Base-by-base conservation (phyloP, 192 early-diverging fungal species). In the Coemansia pectinata region DNA sequence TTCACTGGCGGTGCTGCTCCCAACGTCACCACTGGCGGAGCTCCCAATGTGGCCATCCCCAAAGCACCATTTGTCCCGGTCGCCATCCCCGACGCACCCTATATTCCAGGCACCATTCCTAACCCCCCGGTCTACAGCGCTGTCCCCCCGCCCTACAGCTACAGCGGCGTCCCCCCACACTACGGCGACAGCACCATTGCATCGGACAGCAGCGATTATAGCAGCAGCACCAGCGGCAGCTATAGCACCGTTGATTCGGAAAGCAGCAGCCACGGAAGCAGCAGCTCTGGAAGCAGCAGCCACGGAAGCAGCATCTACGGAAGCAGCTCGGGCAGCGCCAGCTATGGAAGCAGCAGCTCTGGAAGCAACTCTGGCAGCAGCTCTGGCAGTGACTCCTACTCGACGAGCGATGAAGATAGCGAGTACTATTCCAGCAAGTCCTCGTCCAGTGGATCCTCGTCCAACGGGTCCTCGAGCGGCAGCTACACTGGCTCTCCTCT, bases 401-500 rank as follows among this genome's bases (percentile, higher is more conserved):
- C 47, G 19, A 21, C 36, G 33, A 57, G 62, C 27, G 68, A 52
- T 5, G 42, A 65, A 21, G 45, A 41, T 11, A 40, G 39, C 70
- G 53, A 19, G 61, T 31, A 27, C 27, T 27, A 27, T 2, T 27
- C 27, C 27, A 27, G 27, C 27, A 27, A 27, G 27, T 27, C 27
- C 27, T 27, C 27, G 27, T 27, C 27, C 27, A 27, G 27, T 27
- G 27, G 27, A 27, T 27, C 27, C 27, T 27, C 27, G 27, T 27
- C 27, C 27, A 27, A 27, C 2, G 27, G 23, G 10, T n/a, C 38
- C 19, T n/a, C 38, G n/a, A 69, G 31, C 72, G 52, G 21, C 27
- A 33, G 8, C 15, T 69, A 74, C 72, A 64, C 62, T 36, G 66
- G 42, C 40, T 36, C 68, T 53, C 27, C 50, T 34, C 23, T 70